Base-by-base conservation (phyloP, 2,329 filamentous ascomycete species). In the Mycosphaerelloides madeirae region DNA sequence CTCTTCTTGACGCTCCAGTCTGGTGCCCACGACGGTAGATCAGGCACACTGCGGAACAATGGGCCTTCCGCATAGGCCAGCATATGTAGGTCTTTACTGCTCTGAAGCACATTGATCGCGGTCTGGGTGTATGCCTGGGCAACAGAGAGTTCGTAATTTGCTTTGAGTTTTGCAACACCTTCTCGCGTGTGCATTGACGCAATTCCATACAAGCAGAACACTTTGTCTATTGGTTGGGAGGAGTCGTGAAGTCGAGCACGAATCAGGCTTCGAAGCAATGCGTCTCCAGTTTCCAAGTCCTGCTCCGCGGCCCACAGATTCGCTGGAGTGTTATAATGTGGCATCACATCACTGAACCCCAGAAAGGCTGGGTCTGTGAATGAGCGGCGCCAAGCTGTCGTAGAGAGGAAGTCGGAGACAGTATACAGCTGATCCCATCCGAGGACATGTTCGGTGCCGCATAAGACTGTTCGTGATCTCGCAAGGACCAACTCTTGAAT, bases 31-130 rank as follows among this genome's bases (percentile, higher is more conserved):
- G 39, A 41, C n/a, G 39, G 39, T 15, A 41, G 31, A 12, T 15
- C 14, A n/a, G 32, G 12, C 11, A 37, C 6, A 18, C 12, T 29
- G n/a, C 16, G 16, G 13, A 31, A 31, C 18, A 2, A 11, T 19
- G 8, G 11, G 11, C 41, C 41, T 43, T 37, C 41, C 14, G 29
- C 33, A 38, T 37, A 33, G 5, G 41, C 41, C 14, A 43, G 33
- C 7, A 43, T 29, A 14, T 43, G 41, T 14, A 43, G 3, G 16
- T 43, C 32, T 13, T n/a, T 31, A 20, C 15, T 33, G 25, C 33
- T 38, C 37, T 28, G n/a, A 28, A 43, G 9, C 2, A 37, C 31
- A 13, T 34, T 22, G 3, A 8, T 31, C 3, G 41, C 41, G 7
- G 33, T 31, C 14, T 36, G 9, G 9, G 29, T 43, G 25, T 25